A percentile compares a stretch with the other conserved stretches of the same genome.
Conservation (phyloP, 768 basidiomycete species). For the Russula earlei region DNA sequence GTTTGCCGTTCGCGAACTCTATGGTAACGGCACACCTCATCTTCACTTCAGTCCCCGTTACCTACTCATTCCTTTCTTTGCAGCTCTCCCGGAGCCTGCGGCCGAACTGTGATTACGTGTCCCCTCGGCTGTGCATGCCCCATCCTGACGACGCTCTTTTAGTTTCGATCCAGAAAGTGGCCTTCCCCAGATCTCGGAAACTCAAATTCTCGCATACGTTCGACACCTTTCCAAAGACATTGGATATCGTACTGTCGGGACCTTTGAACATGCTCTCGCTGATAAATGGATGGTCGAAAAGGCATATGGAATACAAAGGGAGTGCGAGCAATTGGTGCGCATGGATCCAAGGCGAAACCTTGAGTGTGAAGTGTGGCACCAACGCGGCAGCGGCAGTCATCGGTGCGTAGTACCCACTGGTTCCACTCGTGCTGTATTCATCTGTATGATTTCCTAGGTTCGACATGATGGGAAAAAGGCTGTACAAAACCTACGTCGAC, state of each 20-base stretch:
- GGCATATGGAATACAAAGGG: constrained; percentile 47
- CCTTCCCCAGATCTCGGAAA: constrained; percentile 63
- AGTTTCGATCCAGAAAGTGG: constrained; percentile 41
- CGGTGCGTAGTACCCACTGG: constrained; percentile 44
- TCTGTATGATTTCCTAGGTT: constrained; percentile 43
- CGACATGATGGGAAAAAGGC: constrained; percentile 79
- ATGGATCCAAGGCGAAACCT: constrained; percentile 39
- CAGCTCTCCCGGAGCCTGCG: constrained; percentile 19
- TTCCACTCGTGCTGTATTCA: not conserved
- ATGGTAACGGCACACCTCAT: constrained; percentile 3
- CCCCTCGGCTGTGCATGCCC: not conserved
- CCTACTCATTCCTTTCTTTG: not conserved
- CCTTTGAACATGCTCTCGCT: constrained; percentile 75
- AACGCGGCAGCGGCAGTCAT: constrained; percentile 82
- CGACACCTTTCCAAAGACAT: constrained; percentile 74
- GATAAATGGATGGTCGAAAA: constrained; percentile 74
- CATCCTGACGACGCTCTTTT: not conserved
- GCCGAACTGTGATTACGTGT: constrained; percentile 14
- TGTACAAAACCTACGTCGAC: constrained; percentile 81
- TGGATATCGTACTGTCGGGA: constrained; percentile 88
- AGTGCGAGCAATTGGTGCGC: constrained; percentile 46
- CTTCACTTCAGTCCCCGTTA: too few relatives aligned
- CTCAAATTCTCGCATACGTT: constrained; percentile 52
- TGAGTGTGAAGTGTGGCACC: constrained; percentile 89
- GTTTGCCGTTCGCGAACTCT: constrained; percentile 33